Base-by-base conservation (phyloP, 208 protist species). In the Acanthamoeba quina region DNA sequence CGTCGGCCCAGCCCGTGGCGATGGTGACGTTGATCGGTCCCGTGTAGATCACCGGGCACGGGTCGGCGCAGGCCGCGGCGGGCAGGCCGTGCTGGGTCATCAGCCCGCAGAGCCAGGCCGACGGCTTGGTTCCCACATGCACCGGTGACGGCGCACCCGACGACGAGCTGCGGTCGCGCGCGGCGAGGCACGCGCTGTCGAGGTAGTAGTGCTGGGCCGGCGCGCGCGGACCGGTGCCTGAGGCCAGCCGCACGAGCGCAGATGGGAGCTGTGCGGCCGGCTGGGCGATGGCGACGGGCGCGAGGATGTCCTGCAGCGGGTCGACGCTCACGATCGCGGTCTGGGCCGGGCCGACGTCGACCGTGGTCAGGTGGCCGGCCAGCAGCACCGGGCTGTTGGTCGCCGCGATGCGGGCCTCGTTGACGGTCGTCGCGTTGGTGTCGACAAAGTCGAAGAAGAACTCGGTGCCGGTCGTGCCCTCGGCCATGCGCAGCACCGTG, bases 181-280 rank as follows among this genome's bases (percentile, higher is more conserved):
- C n/a, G 21, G 58, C 85, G 34, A 91, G 60, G 60, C 85, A 91
- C 10, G 58, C 37, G 26, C 64, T 21, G 62, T 91, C 85, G n/a
- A 91, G 52, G 60, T 91, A 91, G 37, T 34, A 91, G 85, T 91
- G 60, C 85, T 91, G 85, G 10, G 85, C 37, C 17, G 85, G 85
- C 19, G 85, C 56, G 21, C 17, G 15, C 24, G 6, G 9, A 15
- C 85, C 85, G n/a, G 34, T 68, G 41, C 85, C 85, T 13, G 85
- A 91, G 10, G 54, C 62, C 37, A 91, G 37, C 24, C 54, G 29
- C 19, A 91, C 85, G 21, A 76, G n/a, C 0, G 58, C 83, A 5
- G 83, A 31, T 0, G 58, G 19, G 60, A 44, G 24, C 24, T 17
- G 85, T 19, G 9, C 31, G 5, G 56, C 41, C 58, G 37, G 60